Base-by-base conservation (phyloP, 106 monocot species). In the Dendrobium huoshanense region DNA sequence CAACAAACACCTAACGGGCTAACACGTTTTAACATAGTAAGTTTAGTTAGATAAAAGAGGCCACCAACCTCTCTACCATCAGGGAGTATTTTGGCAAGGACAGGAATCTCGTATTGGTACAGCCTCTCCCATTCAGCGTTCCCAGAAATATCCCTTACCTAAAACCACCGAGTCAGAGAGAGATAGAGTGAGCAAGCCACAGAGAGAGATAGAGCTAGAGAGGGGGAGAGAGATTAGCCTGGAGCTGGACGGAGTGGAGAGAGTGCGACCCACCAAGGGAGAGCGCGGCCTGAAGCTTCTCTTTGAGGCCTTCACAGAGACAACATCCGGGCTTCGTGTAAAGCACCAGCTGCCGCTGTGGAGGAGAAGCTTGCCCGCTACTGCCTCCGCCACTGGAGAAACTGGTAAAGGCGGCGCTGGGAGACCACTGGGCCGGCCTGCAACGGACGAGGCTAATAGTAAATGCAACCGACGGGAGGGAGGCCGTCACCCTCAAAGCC, bases 101-200 rank as follows among this genome's bases (percentile, higher is more conserved):
- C 95, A 33, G 95, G 95, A 19, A 99, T 95, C 86, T 95, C 99
- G 79, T 99, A 93, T 83, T 95, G 91, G 86, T 95, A 99, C 44
- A 79, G 49, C 80, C 79, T 85, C 88, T 99, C 99, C 95, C 99
- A 99, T 27, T 93, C 90, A 1, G 91, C 75, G 79, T 99, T 95
- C 75, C 45, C 65, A 17, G 82, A 75, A 6, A 99, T 95, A 61
- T 99, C 91, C 70, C 99, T 84, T 72, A 91, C 88, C 96, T 91
- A 31, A 61, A 55, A 45, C 17, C 20, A 51, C 8, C 5, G 43
- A 33, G 20, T n/a, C 37, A 56, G 18, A 43, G 10, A 37, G 61
- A 61, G 31, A 11, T 33, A 13, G 22, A 44, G 45, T 5, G 24
- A 79, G 51, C 20, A 20, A 78, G 20, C 27, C 20, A 65, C 18